Conservation (phyloP, 2,329 filamentous ascomycete genomes). For the Aureobasidium sp. region DNA sequence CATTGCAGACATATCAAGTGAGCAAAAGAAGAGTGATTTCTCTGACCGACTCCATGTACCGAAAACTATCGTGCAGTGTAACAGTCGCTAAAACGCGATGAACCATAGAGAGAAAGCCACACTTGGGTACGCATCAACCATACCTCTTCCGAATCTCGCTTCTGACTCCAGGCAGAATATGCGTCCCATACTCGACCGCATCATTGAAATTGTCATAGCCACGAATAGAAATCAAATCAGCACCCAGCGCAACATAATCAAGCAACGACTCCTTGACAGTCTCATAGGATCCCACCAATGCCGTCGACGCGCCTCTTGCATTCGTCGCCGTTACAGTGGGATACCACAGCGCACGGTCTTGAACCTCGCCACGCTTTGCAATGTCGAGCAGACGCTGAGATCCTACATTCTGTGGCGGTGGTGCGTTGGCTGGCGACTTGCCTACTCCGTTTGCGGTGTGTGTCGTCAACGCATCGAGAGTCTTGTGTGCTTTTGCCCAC, state of each 20-base stretch:
- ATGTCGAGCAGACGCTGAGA: constrained; percentile 54
- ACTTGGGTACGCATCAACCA: background rate
- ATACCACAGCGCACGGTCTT: constrained; percentile 58
- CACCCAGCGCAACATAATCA: constrained; percentile 52
- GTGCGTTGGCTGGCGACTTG: constrained; percentile 22
- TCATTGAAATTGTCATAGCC: constrained; percentile 57
- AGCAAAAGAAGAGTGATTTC: too few species aligned
- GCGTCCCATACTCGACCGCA: constrained; percentile 52
- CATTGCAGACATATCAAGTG: too few species aligned
- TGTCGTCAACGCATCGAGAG: constrained; percentile 45
- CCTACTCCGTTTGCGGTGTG: constrained; percentile 30
- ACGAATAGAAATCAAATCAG: constrained; percentile 53
- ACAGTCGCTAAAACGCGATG: too few species aligned
- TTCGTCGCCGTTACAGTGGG: constrained; percentile 56
- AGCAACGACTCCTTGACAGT: constrained; percentile 49
- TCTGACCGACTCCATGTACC: too few species aligned
- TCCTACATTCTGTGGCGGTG: constrained; percentile 51
- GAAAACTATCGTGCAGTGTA: too few species aligned
- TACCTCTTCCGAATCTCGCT: constrained; percentile 22
- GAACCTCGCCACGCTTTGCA: constrained; percentile 49
- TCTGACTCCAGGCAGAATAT: constrained; percentile 47
- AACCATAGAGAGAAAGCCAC: too few species aligned
- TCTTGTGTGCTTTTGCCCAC: constrained; percentile 54
- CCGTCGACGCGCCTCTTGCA: constrained; percentile 53
- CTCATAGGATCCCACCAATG: constrained; percentile 49